Base-by-base conservation (phyloP, 2,329 filamentous ascomycete species). In the Monosporascus sp. region DNA sequence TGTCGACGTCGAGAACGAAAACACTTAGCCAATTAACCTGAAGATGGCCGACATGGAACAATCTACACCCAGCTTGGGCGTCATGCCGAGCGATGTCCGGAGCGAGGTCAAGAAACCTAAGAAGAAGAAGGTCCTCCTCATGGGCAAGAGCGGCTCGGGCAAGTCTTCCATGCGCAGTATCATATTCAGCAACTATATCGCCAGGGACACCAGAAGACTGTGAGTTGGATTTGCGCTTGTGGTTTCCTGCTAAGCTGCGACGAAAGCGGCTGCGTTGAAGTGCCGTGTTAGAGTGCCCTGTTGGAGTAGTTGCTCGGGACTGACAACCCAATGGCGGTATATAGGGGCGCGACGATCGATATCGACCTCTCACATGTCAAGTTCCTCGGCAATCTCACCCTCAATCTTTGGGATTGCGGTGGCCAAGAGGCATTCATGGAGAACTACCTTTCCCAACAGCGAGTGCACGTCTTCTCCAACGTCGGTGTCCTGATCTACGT, bases 151-250 rank as follows among this genome's bases (percentile, higher is more conserved):
- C 57, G 94, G 94, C 51, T 96, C 93, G 0, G 94, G 94, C 51
- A 99, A 99, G 74, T 97, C 92, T 42, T 97, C 91, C 52, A 99
- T 99, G 94, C 84, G 94, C 59, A 94, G 89, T 66, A 97, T 99
- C 67, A 97, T 99, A 70, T 99, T 99, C 74, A 96, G 90, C 77
- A 97, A 97, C 73, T 97, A 97, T 70, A 92, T 97, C 60, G 94
- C 94, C 52, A 91, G 95, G 68, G 94, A 99, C 71, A 96, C 96
- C 6, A 82, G 94, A 39, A 80, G 94, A 54, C 77, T 99, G 79
- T 82, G 65, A 68, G 78, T 69, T n/a, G 42, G 22, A 31, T 7
- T 25, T 22, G 41, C 11, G 31, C 31, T 14, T 14, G 31, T 14
- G 31, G 31, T 34, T 34, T 34, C 31, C 31, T 34, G 31, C 31